Percentiles rank a stretch among this genome's conserved stretches.
Evolutionary conservation across 2,329 filamentous ascomycete species (phyloP).

Genomic region (Lasiodiplodia citricola): DNA sequence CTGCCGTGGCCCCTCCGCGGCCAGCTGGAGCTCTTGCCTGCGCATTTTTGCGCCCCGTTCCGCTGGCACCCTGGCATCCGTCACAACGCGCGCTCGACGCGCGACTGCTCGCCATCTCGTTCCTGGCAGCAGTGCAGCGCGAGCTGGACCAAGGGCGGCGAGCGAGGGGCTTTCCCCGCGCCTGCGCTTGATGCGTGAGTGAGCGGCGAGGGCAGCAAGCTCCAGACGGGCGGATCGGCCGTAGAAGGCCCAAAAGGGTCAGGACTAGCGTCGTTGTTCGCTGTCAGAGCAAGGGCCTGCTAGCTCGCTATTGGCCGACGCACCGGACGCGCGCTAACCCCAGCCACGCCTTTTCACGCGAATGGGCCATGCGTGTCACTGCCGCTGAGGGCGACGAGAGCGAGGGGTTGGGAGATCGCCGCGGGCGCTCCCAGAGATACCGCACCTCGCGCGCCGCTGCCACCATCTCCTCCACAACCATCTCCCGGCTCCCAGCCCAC

Average conservation of each 20-base stretch:
- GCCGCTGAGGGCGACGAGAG: constrained; percentile 5
- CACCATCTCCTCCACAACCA: constrained; percentile 4
- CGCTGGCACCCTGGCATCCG: neutral
- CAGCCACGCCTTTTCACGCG: constrained; percentile 13
- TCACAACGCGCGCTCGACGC: neutral
- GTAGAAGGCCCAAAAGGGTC: neutral
- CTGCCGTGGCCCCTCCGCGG: neutral
- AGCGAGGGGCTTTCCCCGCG: constrained; percentile 10
- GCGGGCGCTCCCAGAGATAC: constrained; percentile 3
- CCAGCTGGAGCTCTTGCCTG: neutral
- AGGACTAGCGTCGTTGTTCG: neutral
- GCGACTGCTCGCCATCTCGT: neutral
- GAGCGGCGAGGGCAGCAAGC: neutral
- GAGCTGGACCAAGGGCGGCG: neutral
- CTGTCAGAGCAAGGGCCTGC: constrained; percentile 15
- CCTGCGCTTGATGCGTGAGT: neutral
- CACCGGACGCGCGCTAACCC: neutral
- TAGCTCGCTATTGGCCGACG: neutral
- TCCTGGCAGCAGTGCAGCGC: neutral
- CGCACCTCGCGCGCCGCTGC: constrained; percentile 1
- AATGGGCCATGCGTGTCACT: constrained; percentile 20
- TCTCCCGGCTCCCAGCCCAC: constrained; percentile 9
- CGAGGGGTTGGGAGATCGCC: constrained; percentile 18
- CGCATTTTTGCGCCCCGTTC: neutral
- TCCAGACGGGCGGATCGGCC: constrained; percentile 5